Evolutionary conservation across 345 rosid genomes (phyloP).

Genomic region (Kernera saxatilis): DNA sequence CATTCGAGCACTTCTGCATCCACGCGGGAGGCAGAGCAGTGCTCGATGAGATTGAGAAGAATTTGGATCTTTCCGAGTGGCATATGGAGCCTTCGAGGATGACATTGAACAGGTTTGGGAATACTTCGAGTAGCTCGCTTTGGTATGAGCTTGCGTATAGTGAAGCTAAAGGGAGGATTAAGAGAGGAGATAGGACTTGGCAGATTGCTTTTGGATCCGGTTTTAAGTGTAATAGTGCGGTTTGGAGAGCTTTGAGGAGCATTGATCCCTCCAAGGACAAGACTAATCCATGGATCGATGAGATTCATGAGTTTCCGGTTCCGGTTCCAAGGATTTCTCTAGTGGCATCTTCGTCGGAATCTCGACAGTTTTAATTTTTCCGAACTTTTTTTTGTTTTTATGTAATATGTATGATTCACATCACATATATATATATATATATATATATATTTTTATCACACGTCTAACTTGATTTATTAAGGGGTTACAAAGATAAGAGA

Average conservation of each 20-base stretch:
- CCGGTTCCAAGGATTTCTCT: conserved; percentile 31
- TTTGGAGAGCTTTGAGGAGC: conserved; percentile 45
- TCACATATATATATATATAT: no score
- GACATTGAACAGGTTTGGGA: conserved; percentile 67
- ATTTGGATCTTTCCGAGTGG: conserved; percentile 48
- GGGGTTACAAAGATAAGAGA: background rate
- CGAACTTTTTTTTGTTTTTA: background rate
- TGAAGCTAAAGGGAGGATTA: conserved; percentile 66
- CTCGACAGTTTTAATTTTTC: background rate
- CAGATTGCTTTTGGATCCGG: conserved; percentile 74
- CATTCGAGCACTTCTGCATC: conserved; percentile 72
- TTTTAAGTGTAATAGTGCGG: conserved; percentile 68
- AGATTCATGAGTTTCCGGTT: conserved; percentile 41
- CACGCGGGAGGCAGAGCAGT: conserved; percentile 68
- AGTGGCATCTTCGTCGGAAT: conserved; percentile 12
- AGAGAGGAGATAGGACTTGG: conserved; percentile 59
- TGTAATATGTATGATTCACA: conserved; percentile 14
- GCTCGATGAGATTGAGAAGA: conserved; percentile 64
- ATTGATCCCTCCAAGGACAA: conserved; percentile 37
- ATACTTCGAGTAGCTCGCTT: conserved; percentile 63
- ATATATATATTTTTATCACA: background rate
- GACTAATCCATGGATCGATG: conserved; percentile 62
- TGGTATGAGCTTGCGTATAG: conserved; percentile 74
- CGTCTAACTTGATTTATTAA: background rate
- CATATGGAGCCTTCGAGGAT: conserved; percentile 77